phyloP scores from a whole-genome alignment of 768 basidiomycete genomes.

The Lyophyllum shimeji region DNA sequence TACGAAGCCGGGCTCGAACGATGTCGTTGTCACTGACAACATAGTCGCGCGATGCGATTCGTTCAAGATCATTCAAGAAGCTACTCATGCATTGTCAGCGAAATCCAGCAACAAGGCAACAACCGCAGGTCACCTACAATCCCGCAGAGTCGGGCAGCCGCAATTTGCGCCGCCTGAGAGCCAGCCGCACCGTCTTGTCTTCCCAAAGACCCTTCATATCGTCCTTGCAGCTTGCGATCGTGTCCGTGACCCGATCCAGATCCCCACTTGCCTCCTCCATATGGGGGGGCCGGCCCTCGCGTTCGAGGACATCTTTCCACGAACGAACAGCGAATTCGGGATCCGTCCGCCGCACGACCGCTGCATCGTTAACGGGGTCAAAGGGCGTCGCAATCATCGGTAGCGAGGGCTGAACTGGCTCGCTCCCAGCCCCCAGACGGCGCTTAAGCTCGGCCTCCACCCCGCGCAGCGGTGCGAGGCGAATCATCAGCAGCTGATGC shows the following conservation, averaged over 20 bases:
- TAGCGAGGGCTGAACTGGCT: slow-evolving; percentile 30
- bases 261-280: slow-evolving; percentile 17
- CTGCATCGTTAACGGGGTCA: slow-evolving; percentile 29
- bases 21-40: slow-evolving; percentile 72
- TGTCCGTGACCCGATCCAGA: slow-evolving; percentile 43
- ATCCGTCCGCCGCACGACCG: slow-evolving; percentile 25
- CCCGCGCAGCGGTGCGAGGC: slow-evolving; percentile 59
- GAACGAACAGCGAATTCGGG: slow-evolving; percentile 56
- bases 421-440: slow-evolving; percentile 50
- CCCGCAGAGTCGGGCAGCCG: slow-evolving; percentile 62
- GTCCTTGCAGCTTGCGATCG: slow-evolving; percentile 58
- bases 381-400: slow-evolving; percentile 50
- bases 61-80: slow-evolving; percentile 67
- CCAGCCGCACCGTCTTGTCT: slow-evolving; percentile 49
- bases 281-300: slow-evolving; percentile 11
- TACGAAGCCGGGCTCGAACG: slow-evolving; percentile 67
- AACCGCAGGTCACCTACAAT: slow-evolving; percentile 47
- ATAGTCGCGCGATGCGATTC: slow-evolving; percentile 62
- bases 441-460: slow-evolving; percentile 66
- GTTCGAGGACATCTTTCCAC: slow-evolving; percentile 45
- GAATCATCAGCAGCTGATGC: slow-evolving; percentile 54
- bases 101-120: neutral
- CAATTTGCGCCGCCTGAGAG: slow-evolving; percentile 46
- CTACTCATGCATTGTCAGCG: slow-evolving; percentile 30
- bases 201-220: slow-evolving; percentile 67